Evolutionary conservation across 345 rosid species (phyloP), one percentile per base, ranked within the genome.

Genomic region (Populus alba): DNA sequence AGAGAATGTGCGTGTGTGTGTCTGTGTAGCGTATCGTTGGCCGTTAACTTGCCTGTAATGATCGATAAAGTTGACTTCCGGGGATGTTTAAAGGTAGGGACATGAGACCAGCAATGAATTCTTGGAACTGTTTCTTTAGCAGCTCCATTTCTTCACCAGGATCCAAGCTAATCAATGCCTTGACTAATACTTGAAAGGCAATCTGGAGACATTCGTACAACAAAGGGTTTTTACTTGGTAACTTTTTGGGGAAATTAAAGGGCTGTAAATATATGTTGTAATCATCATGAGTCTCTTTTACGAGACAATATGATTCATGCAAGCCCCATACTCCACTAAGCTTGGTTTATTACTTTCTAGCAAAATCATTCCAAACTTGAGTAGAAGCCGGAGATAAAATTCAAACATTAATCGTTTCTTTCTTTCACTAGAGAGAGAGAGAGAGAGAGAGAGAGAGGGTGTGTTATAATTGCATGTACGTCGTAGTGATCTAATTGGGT

Each of bases 141-240:
- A 79, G 80, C 47, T 89, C 91, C 87, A 96, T 89, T 73, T 94
- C 97, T 61, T 83, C 81, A 51, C 96, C 95, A 66, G 93, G 90
- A 80, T 97, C 97, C 89, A 94, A 82, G 80, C 93, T 94, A 79
- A 97, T 91, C 93, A 97, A 85, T 65, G 92, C 94, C 79, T 92
- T 94, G 72, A 91, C 97, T 17, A 97, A 91, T 57, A 97, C 91
- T 82, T 91, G 92, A 69, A 97, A 97, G 53, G 98, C 92, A 83
- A 97, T 89, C 99, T 95, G 90, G 43, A 73, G 37, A 61, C 73
- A 17, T 29, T 25, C 5, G 5, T 33, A 33, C 37, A 33, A 33
- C 6, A 33, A 35, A 35, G 37, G 66, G 9, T 8, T 20, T 1
- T 76, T 68, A 37, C 70, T 72, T 67, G 38, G 69, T 49, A 70